Evolutionary conservation across 2,329 filamentous ascomycete species (phyloP), one percentile per base, ranked within the genome.

Genomic region (Dactylellina leptospora): DNA sequence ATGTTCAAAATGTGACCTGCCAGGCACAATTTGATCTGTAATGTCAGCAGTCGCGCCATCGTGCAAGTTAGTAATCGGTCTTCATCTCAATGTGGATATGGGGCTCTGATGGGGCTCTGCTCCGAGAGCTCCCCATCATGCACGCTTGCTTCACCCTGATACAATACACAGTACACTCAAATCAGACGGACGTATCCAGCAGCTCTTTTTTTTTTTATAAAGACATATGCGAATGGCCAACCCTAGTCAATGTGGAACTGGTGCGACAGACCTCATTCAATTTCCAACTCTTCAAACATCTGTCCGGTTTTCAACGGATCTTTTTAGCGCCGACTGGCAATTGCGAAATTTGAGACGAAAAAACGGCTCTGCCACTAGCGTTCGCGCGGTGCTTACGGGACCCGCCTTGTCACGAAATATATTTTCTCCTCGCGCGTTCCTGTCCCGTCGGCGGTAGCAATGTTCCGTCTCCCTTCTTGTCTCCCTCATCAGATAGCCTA

Each of bases 331-430:
- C 58, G 54, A 66, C 61, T 40, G 61, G 16, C 13, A 38, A 56
- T 66, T 66, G 61, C 61, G 61, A 66, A 64, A 64, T 51, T 66
- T 66, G 51, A 66, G 61, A 66, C 45, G 61, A 66, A 66, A 66
- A 40, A 33, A 27, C 6, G 18, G 25, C 40, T 18, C 25, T 38
- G 36, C 20, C 38, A 55, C 42, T 56, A 13, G 28, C 33, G 3
- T 28, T 28, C 30, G 22, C 44, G 45, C 56, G 45, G 23, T 33
- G 1, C 59, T 40, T 11, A 56, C 60, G 33, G 33, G 51, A 33
- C 50, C 50, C 53, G 61, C 48, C 27, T 38, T 53, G 16, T 53
- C 48, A 55, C 51, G 22, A 55, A 55, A 55, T n/a, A n/a, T n/a
- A n/a, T n/a, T n/a, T n/a, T n/a, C n/a, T n/a, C 20, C 18, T 9